phyloP scores from a whole-genome alignment of 306 rosid species.

The Boehmeria nivea region DNA sequence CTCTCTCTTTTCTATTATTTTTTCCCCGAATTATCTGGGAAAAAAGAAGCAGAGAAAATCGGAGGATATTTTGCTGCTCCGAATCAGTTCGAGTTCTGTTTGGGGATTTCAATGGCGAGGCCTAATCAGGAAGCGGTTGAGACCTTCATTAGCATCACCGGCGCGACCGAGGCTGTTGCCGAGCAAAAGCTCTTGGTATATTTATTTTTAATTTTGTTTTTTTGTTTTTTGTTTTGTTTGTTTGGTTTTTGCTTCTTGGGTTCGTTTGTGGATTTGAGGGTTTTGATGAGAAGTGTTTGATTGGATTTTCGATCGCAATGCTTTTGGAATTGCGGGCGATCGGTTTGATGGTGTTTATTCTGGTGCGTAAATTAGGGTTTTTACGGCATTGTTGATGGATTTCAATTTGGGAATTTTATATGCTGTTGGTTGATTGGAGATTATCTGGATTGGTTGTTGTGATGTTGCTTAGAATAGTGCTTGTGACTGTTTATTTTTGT shows the following conservation, averaged over 20 bases:
- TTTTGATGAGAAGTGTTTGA: conserved; percentile 6
- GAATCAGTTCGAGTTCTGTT: neutral
- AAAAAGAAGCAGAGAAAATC: neutral
- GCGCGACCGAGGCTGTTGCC: conserved; percentile 58
- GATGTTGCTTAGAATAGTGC: no score
- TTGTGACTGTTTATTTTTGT: neutral
- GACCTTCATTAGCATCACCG: conserved; percentile 72
- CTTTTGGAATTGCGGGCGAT: neutral
- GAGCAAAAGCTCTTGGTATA: conserved; percentile 62
- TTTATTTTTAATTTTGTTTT: neutral
- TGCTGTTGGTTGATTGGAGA: neutral
- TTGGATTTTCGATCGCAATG: neutral
- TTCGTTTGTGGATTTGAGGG: neutral
- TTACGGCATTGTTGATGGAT: conserved; percentile 15
- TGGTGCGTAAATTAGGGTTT: conserved; percentile 18
- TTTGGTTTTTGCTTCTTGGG: neutral
- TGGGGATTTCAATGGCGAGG: conserved; percentile 58
- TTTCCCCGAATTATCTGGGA: neutral
- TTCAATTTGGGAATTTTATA: conserved; percentile 1
- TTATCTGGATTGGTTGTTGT: neutral
- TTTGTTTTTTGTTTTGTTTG: neutral
- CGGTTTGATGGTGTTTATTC: conserved; percentile 10
- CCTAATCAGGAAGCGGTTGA: conserved; percentile 76
- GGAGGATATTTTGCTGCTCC: neutral
- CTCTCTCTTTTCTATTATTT: neutral